These are phyloP conservation scores for Penicillium chermesinum DNA, from an alignment of 495 filamentous ascomycete species.

Conservation along the genomic window DNA sequence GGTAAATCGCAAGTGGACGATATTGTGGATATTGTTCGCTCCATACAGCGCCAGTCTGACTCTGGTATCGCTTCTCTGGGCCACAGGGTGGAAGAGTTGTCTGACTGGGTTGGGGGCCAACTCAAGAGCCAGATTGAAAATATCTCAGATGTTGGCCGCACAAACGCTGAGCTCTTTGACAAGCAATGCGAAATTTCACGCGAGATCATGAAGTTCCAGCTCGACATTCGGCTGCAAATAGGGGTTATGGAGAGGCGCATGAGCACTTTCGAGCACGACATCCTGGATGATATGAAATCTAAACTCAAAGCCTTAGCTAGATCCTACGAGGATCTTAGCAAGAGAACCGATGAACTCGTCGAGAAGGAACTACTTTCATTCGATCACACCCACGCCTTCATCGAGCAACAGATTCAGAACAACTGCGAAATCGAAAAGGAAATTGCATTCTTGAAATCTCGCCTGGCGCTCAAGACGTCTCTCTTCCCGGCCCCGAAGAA, in stretches of 20 bases:
- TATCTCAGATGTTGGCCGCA: slow-evolving; percentile 6
- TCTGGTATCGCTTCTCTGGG: slow-evolving; percentile 1
- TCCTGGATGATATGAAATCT: slow-evolving; percentile 12
- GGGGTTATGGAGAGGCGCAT: slow-evolving; percentile 8
- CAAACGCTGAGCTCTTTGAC: slow-evolving; percentile 7
- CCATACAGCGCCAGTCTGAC: slow-evolving; percentile 11
- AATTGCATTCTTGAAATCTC: slow-evolving; percentile 3
- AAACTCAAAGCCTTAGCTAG: slow-evolving; percentile 7
- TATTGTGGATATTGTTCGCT: slow-evolving; percentile 7
- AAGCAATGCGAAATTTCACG: slow-evolving; percentile 7
- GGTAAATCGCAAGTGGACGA: slow-evolving; percentile 11
- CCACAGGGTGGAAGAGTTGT: slow-evolving; percentile 9
- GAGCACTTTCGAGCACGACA: slow-evolving; percentile 5
- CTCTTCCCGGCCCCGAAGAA: not conserved
- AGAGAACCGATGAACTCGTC: slow-evolving; percentile 4
- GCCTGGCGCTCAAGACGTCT: not conserved
- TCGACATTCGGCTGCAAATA: slow-evolving; percentile 10
- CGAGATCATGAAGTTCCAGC: slow-evolving; percentile 12
- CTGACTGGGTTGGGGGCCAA: slow-evolving; percentile 12
- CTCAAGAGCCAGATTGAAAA: slow-evolving; percentile 8
- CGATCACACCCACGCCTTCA: slow-evolving; percentile 4
- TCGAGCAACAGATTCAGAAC: slow-evolving; percentile 5
- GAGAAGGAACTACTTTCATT: not conserved
- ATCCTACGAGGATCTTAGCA: slow-evolving; percentile 7
- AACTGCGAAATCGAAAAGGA: slow-evolving; percentile 9